These are phyloP conservation scores for Starmerella roubikii DNA, from an alignment of 805 yeast species.

Conservation along the genomic window DNA sequence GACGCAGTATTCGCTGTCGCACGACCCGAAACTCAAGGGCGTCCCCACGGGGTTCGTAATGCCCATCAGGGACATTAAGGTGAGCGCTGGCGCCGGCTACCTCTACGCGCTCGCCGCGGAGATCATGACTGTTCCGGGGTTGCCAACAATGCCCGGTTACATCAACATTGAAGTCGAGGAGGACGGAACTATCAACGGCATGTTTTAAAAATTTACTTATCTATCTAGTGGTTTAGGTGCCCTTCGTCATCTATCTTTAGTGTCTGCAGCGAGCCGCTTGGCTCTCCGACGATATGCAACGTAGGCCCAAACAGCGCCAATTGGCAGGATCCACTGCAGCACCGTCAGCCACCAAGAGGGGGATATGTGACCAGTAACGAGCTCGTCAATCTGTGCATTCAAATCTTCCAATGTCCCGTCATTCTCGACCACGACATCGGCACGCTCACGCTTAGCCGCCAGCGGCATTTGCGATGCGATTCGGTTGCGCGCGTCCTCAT, in stretches of 20 bases:
- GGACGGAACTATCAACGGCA: constrained; percentile 89
- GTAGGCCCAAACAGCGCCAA: constrained; percentile 21
- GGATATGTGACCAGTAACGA: constrained; percentile 24
- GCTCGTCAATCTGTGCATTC: constrained; percentile 31
- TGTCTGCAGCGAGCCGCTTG: neutral
- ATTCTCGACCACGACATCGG: constrained; percentile 60
- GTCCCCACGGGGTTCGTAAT: constrained; percentile 88
- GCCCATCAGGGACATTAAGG: constrained; percentile 89
- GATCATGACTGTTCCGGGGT: constrained; percentile 93
- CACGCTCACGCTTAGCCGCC: constrained; percentile 39
- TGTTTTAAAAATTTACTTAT: constrained; percentile 37
- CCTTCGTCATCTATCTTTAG: neutral
- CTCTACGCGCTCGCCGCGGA: constrained; percentile 93
- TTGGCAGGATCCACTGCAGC: constrained; percentile 27
- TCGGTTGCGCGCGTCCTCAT: constrained; percentile 56
- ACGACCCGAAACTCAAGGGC: constrained; percentile 85
- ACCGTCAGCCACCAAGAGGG: constrained; percentile 28
- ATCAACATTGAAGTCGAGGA: constrained; percentile 89
- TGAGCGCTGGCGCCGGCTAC: constrained; percentile 93
- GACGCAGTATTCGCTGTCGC: constrained; percentile 92
- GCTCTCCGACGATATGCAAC: constrained; percentile 2
- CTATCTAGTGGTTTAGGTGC: neutral
- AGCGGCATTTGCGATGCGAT: constrained; percentile 65
- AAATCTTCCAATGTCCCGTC: constrained; percentile 35
- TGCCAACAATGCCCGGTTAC: constrained; percentile 90